Base-by-base conservation (phyloP, 768 basidiomycete species). In the Tephrocybe sp. region DNA sequence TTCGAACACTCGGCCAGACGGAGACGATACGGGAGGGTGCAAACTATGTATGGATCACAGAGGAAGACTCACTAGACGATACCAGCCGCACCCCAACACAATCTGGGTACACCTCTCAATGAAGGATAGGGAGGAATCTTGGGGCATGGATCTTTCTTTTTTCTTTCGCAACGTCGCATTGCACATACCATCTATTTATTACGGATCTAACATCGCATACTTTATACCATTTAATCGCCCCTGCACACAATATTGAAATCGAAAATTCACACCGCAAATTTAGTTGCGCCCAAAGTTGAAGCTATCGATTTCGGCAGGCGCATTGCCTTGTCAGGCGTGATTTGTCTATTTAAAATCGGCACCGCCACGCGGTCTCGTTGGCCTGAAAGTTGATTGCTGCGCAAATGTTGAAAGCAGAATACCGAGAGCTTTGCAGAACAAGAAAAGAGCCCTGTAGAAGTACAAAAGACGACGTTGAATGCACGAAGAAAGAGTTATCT, bases 11-110 rank as follows among this genome's bases (percentile, higher is more conserved):
- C 13, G 56, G 64, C 15, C 64, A 67, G 47, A 65, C 62, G 21
- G 55, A 60, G 47, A 66, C 63, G 34, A 60, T 64, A 43, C 53
- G 64, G 43, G 64, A 63, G 30, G 61, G 61, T 18, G 54, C 49
- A 18, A 59, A 56, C 31, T 57, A 58, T 49, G 44, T 58, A 25
- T 55, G 52, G 52, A 38, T 55, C 27, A 41, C 44, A 19, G 57
- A n/a, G n/a, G n/a, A 44, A 22, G 47, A 36, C 30, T 28, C 11
- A 34, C 9, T 38, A 41, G 54, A 56, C 8, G 44, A 50, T 2
- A 28, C 28, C 12, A 36, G 34, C 31, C 26, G 25, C 16, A 47
- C 41, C 1, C n/a, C 46, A 5, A 38, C 44, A 24, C 31, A 38
- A 16, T 26, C 48, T 16, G 31, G 22, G 6, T 44, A 36, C 42